Percentiles rank a stretch among this genome's conserved stretches.
Conservation (phyloP, 2,329 filamentous ascomycete species). For the Beauveria asiatica region DNA sequence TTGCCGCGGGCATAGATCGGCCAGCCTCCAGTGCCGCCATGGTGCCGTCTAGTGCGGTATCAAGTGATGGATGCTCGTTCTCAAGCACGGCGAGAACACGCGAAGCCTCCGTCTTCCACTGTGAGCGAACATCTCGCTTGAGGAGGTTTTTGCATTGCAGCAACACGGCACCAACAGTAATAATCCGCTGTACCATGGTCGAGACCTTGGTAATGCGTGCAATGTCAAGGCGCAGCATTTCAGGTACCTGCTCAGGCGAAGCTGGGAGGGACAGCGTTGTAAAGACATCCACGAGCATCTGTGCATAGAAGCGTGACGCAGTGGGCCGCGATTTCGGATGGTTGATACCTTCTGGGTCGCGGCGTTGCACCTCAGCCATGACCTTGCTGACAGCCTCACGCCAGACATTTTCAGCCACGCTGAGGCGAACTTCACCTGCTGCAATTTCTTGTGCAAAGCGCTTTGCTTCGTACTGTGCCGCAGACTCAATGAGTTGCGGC, state of each 20-base stretch:
- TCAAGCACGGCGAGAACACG: conserved; percentile 65
- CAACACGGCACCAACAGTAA: conserved; percentile 65
- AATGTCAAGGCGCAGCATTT: conserved; percentile 63
- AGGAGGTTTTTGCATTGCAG: conserved; percentile 76
- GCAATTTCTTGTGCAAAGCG: conserved; percentile 59
- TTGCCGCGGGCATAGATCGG: conserved; percentile 55
- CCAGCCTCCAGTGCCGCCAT: conserved; percentile 56
- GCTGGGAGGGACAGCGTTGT: conserved; percentile 60
- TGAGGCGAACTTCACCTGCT: conserved; percentile 43
- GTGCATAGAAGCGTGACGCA: conserved; percentile 63
- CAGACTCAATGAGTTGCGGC: conserved; percentile 62
- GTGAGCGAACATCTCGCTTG: conserved; percentile 68
- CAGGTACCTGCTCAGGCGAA: conserved; percentile 50
- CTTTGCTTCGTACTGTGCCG: conserved; percentile 65
- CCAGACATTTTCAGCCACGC: conserved; percentile 59
- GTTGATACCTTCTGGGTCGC: conserved; percentile 60
- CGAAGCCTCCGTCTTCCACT: conserved; percentile 67
- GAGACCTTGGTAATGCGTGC: conserved; percentile 46
- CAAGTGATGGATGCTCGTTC: conserved; percentile 39
- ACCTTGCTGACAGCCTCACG: conserved; percentile 54
- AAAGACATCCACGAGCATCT: conserved; percentile 67
- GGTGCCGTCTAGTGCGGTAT: conserved; percentile 49
- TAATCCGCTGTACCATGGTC: conserved; percentile 43
- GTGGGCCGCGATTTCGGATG: conserved; percentile 55
- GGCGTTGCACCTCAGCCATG: conserved; percentile 54